A percentile compares a stretch with the other conserved stretches of the same genome.
These are phyloP conservation scores for Biscogniauxia mediterranea DNA, from an alignment of 2,329 filamentous ascomycete genomes.

Conservation along the genomic window DNA sequence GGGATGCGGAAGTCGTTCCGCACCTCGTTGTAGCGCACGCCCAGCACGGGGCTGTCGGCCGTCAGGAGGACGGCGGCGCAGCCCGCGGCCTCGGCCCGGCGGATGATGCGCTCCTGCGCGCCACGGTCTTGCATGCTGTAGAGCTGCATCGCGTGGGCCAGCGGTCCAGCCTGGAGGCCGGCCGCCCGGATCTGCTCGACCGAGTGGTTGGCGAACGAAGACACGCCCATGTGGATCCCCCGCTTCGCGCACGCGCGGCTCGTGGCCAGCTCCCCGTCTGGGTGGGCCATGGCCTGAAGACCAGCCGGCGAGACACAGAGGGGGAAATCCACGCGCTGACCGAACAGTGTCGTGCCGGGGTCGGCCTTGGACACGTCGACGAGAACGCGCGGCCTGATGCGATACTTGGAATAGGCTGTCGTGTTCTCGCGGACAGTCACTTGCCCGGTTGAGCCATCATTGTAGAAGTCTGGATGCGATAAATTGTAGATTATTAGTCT, in stretches of 20 bases:
- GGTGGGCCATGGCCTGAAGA: constrained; percentile 51
- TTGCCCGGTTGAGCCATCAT: too few relatives aligned
- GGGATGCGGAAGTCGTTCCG: constrained; percentile 50
- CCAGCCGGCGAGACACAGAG: constrained; percentile 54
- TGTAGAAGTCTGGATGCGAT: too few relatives aligned
- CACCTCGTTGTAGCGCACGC: constrained; percentile 48
- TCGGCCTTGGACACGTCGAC: constrained; percentile 38
- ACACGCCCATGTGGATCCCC: constrained; percentile 47
- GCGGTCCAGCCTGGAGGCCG: constrained; percentile 34
- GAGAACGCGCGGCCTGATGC: constrained; percentile 46
- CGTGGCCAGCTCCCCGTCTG: constrained; percentile 50
- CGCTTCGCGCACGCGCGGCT: constrained; percentile 36
- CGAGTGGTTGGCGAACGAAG: constrained; percentile 37
- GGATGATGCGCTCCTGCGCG: constrained; percentile 39
- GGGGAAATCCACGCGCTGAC: constrained; percentile 45
- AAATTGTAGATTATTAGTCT: too few relatives aligned
- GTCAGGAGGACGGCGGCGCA: constrained; percentile 53
- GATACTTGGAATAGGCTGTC: constrained; percentile 49
- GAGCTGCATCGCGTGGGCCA: constrained; percentile 50
- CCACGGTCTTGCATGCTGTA: constrained; percentile 49
- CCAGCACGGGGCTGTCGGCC: constrained; percentile 51
- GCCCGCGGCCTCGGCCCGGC: constrained; percentile 40
- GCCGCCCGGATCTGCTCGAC: constrained; percentile 27
- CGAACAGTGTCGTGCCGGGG: constrained; percentile 43
- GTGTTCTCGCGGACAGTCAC: constrained; percentile 43